These are phyloP conservation scores for Suillus alpinus DNA, from an alignment of 768 basidiomycete genomes.

Conservation along the genomic window DNA sequence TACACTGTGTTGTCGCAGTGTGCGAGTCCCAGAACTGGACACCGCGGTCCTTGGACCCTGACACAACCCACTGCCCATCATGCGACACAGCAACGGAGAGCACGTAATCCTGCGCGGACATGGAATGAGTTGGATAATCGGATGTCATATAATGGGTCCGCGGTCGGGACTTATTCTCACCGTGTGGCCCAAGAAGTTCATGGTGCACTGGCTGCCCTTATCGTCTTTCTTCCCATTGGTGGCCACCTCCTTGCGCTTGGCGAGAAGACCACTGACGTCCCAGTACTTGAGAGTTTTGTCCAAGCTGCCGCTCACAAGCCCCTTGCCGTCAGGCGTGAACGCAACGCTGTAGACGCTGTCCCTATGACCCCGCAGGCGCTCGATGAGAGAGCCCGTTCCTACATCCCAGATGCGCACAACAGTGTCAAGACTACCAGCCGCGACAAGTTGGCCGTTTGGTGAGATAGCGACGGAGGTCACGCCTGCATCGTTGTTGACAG, in stretches of 20 bases:
- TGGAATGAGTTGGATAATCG: background rate
- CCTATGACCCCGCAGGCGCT: conserved; percentile 23
- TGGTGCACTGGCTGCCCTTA: conserved; percentile 25
- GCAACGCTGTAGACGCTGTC: conserved; percentile 31
- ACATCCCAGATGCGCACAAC: conserved; percentile 52
- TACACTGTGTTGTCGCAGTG: conserved; percentile 30
- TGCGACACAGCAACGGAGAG: conserved; percentile 29
- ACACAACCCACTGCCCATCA: conserved; percentile 33
- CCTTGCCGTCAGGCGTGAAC: conserved; percentile 22
- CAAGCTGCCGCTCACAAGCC: conserved; percentile 29
- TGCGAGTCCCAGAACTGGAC: conserved; percentile 36
- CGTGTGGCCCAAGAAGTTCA: conserved; percentile 31
- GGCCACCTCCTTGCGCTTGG: conserved; percentile 32
- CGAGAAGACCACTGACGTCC: conserved; percentile 32
- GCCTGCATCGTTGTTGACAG: conserved; percentile 17
- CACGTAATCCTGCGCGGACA: conserved; percentile 26
- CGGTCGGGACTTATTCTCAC: conserved; percentile 7
- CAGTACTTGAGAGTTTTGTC: conserved; percentile 39
- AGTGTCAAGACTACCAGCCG: conserved; percentile 52
- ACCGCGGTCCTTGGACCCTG: conserved; percentile 36
- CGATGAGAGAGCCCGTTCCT: conserved; percentile 31
- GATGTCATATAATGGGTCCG: background rate
- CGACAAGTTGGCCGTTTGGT: conserved; percentile 39
- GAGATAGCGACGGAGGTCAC: conserved; percentile 28
- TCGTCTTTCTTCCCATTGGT: conserved; percentile 34